phyloP scores from a whole-genome alignment of 129 eudicot species.

The Flaveria brownii region DNA sequence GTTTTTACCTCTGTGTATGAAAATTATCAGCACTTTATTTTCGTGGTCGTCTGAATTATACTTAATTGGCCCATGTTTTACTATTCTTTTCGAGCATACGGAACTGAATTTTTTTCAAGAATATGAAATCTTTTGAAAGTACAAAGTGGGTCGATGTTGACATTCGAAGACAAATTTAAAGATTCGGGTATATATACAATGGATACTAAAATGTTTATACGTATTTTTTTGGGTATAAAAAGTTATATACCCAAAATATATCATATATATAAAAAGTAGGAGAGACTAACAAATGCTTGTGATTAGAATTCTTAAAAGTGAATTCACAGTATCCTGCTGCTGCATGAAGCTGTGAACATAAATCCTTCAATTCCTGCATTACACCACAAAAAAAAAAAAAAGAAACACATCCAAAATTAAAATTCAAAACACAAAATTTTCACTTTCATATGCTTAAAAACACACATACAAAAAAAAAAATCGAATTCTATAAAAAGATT shows the following conservation, averaged over 20 bases:
- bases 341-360: conserved; percentile 75
- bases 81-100: background rate
- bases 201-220: background rate
- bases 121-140: background rate
- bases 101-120: background rate
- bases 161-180: background rate
- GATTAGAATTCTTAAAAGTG: conserved; percentile 42
- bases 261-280: background rate
- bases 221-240: background rate
- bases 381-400: background rate
- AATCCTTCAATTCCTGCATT: conserved; percentile 65
- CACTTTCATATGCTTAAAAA: background rate
- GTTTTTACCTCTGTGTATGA: too few species aligned
- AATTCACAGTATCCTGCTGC: conserved; percentile 74
- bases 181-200: background rate
- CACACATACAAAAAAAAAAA: too few species aligned
- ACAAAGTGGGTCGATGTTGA: background rate
- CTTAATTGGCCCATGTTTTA: background rate
- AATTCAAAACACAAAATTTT: background rate
- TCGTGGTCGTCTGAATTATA: background rate
- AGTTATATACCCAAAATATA: background rate
- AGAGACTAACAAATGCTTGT: conserved; percentile 48
- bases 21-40: too few species aligned
- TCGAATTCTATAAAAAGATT: too few species aligned
- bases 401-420: background rate